Evolutionary conservation across 495 filamentous ascomycete species (phyloP), one percentile per base, ranked within the genome.

Genomic region (Tuber microsphaerosporum): DNA sequence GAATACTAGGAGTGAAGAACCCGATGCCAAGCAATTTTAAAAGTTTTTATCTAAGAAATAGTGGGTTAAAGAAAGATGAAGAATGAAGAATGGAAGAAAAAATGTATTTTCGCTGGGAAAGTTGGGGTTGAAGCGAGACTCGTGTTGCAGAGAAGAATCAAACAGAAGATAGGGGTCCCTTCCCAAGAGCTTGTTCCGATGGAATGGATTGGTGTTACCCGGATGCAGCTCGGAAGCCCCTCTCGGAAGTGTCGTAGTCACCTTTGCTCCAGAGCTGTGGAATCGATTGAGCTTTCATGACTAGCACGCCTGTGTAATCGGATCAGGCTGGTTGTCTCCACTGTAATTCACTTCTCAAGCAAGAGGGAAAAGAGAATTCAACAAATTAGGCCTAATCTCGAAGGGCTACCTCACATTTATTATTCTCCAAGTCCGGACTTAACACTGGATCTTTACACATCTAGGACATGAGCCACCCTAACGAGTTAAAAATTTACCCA

Each of bases 121-220:
- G 56, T 65, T 34, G 56, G 34, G 34, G 56, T 65, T 31, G 56
- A 34, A 19, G 56, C 14, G 56, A 31, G 26, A 65, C 56, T 17
- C 17, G 56, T 65, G 56, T 34, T 19, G 56, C 56, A 34, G 31
- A 17, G 56, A 31, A 34, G 26, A 26, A 65, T 65, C 26, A 19
- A 65, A 14, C 7, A 16, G n/a, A 34, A 65, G 56, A 65, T 65
- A 65, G 56, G 56, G 56, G 56, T 65, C 56, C 14, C 26, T 65
- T 17, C 14, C 16, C 56, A 14, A 34, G 12, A 17, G 31, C 17
- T 34, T 34, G 56, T 65, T 65, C 56, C 26, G 34, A 65, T 16
- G 26, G 26, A 65, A 65, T 9, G 56, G 56, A 65, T 65, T 65
- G 56, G 56, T 65, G 56, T 65, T 65, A 65, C 56, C 56, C 56